These are phyloP conservation scores for Quercus ilex DNA, from an alignment of 306 rosid genomes.

Conservation along the genomic window DNA sequence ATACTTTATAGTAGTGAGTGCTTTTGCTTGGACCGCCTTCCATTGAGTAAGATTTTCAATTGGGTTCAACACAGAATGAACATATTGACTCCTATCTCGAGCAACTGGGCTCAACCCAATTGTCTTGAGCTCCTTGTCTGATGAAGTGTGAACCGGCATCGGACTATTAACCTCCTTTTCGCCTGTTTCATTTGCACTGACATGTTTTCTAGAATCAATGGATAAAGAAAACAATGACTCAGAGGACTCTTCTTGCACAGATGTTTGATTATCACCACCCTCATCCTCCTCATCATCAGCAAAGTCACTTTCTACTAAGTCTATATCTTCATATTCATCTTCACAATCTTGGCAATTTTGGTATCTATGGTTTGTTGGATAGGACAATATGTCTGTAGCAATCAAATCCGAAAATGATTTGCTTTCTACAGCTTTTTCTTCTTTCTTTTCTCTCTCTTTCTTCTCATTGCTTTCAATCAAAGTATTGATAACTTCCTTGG, in stretches of 20 bases:
- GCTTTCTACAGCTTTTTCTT: slow-evolving; percentile 2
- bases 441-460: slow-evolving; percentile 16
- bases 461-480: slow-evolving; percentile 21
- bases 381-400: background rate
- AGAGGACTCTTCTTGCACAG: slow-evolving; percentile 28
- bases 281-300: background rate
- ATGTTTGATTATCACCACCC: background rate
- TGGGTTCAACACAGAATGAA: slow-evolving; percentile 43
- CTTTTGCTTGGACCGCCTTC: slow-evolving; percentile 35
- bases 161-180: slow-evolving; percentile 43
- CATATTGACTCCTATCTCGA: slow-evolving; percentile 7
- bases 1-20: slow-evolving; percentile 5
- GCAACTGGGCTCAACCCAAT: slow-evolving; percentile 7
- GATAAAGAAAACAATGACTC: slow-evolving; percentile 48
- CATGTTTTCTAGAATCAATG: slow-evolving; percentile 29
- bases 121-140: slow-evolving; percentile 10
- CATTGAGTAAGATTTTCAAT: slow-evolving; percentile 51
- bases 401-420: slow-evolving; percentile 1
- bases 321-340: background rate
- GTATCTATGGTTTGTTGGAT: slow-evolving; percentile 13
- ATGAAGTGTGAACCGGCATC: background rate
- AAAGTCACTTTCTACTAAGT: no score
- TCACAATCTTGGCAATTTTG: slow-evolving; percentile 16
- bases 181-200: slow-evolving; percentile 1
- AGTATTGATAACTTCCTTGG: slow-evolving; percentile 16